Conservation (phyloP, 2,329 filamentous ascomycete genomes). For the Hypomyces rosellus region DNA sequence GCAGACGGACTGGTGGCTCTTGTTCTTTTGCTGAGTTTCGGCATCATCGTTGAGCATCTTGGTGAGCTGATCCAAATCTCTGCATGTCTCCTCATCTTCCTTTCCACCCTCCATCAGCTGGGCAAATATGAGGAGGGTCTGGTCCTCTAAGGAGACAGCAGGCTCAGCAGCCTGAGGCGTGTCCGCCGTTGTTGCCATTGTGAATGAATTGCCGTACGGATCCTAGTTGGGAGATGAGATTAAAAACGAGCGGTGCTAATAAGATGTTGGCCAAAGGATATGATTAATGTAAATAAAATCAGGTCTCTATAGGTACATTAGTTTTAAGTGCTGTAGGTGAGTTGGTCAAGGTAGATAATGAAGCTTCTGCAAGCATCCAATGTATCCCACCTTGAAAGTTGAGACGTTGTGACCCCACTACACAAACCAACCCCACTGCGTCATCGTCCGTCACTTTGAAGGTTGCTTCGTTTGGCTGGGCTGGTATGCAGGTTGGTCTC, state of each 20-base stretch:
- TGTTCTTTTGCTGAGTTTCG: conserved; percentile 36
- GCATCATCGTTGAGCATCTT: conserved; percentile 53
- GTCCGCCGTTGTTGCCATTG: conserved; percentile 24
- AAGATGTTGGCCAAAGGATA: no score
- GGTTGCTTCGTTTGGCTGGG: neutral
- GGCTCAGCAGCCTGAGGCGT: conserved; percentile 24
- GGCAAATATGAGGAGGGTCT: conserved; percentile 73
- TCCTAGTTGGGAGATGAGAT: neutral
- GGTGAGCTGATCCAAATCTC: conserved; percentile 52
- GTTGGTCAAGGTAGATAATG: neutral
- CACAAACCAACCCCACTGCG: conserved; percentile 2
- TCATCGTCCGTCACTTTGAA: conserved; percentile 1
- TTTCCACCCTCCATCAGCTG: conserved; percentile 86
- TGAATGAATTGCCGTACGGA: neutral
- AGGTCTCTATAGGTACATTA: neutral
- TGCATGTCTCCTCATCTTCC: conserved; percentile 66
- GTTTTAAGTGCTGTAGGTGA: neutral
- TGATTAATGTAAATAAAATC: neutral
- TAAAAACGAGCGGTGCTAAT: no score
- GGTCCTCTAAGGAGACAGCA: conserved; percentile 45
- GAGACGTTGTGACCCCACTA: conserved; percentile 5
- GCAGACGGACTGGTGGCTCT: conserved; percentile 44
- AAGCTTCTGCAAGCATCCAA: conserved; percentile 7
- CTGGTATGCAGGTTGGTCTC: neutral
- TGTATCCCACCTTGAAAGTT: conserved; percentile 7